Conservation (phyloP, 2,329 filamentous ascomycete genomes). For the Apiospora malaysiana region DNA sequence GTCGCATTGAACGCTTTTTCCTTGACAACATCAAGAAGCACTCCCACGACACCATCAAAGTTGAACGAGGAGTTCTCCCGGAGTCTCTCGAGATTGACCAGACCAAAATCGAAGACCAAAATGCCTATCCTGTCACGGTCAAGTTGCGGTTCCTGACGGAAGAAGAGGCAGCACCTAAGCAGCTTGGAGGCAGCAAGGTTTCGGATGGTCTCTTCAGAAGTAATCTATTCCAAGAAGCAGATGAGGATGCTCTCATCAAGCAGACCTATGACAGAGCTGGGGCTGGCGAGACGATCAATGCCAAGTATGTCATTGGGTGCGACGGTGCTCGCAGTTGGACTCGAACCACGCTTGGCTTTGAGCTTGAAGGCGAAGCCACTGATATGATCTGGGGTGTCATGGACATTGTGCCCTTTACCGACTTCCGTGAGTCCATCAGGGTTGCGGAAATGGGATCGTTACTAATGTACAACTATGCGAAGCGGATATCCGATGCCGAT, state of each 20-base stretch:
- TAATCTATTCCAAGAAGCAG: conserved; percentile 58
- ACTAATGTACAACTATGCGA: conserved; percentile 29
- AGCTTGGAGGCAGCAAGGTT: conserved; percentile 46
- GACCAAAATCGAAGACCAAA: conserved; percentile 50
- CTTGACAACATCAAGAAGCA: conserved; percentile 64
- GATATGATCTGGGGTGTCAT: conserved; percentile 71
- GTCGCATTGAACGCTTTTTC: conserved; percentile 71
- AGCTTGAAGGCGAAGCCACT: conserved; percentile 71
- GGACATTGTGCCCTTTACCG: conserved; percentile 72
- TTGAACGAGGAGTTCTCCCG: conserved; percentile 67
- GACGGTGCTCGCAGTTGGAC: conserved; percentile 77
- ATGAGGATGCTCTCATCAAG: conserved; percentile 58
- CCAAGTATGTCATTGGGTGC: conserved; percentile 73
- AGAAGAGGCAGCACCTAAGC: conserved; percentile 59
- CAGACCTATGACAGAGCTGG: conserved; percentile 32
- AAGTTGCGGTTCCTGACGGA: conserved; percentile 62
- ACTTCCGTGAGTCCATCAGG: conserved; percentile 68
- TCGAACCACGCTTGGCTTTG: conserved; percentile 60
- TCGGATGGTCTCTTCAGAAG: conserved; percentile 64
- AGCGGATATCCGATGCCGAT: conserved; percentile 58
- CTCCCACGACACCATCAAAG: conserved; percentile 52
- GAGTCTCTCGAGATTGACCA: conserved; percentile 61
- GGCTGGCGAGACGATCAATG: conserved; percentile 48
- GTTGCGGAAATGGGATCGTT: conserved; percentile 74
- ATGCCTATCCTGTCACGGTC: conserved; percentile 66